Evolutionary conservation across 345 rosid genomes (phyloP), one percentile per base, ranked within the genome.

Genomic region (Dipteronia dyeriana): DNA sequence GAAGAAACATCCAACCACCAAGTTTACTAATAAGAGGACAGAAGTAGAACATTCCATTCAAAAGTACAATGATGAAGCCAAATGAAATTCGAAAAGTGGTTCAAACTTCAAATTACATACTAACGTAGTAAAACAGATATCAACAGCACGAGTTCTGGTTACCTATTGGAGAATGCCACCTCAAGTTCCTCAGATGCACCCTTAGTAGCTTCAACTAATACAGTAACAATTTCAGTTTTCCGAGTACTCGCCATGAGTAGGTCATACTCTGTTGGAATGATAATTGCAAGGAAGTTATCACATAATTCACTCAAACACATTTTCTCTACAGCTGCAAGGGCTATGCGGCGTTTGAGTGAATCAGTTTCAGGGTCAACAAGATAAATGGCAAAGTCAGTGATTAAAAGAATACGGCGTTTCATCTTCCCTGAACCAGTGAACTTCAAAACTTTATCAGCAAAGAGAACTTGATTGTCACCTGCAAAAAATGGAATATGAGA

Each of bases 261-360:
- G 86, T 97, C 99, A 79, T 97, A 97, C 85, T 94, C 99, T 0
- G 94, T 92, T 13, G 98, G 98, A 61, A 97, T 81, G 43, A 97
- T 83, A 74, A 97, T 79, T 0, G 98, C 90, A 72, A 94, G 90
- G 88, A 97, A 97, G 83, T 92, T 92, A 84, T 97, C 98, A 54
- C 89, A 83, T 25, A 92, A 77, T 81, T 94, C 95, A 70, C 98
- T 97, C 82, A 97, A 84, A 78, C 86, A 90, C 79, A 92, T 81
- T 81, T 87, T 97, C 51, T 97, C 97, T 41, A 97, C 91, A 7
- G 97, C 92, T 7, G 97, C 91, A 41, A 94, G 68, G 17, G 97
- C 94, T 29, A 97, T 86, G 74, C 97, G 78, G 49, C 98, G 85
- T 68, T 92, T 94, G 59, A 94, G 97, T 16, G 91, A 87, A 70